Evolutionary conservation across 2,329 filamentous ascomycete species (phyloP), one percentile per base, ranked within the genome.

Genomic region (Hyphodiscus sp.): DNA sequence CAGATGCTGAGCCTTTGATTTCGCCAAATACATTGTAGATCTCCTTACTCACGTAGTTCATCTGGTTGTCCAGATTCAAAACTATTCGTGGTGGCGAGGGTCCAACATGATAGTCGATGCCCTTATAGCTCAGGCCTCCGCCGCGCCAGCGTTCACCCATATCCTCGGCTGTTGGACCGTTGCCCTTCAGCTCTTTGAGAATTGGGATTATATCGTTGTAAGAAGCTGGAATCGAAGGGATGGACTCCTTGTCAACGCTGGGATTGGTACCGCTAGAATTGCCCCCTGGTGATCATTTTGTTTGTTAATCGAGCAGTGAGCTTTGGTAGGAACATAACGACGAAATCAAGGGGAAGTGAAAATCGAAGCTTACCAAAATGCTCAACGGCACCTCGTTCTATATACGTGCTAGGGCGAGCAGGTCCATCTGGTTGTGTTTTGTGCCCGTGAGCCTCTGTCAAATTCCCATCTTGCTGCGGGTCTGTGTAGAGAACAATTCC

Each of bases 21-120:
- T 91, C 76, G 30, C 91, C 91, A 59, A 96, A 91, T 1, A 91
- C 88, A 65, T 96, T 87, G 89, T 89, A 95, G 51, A 91, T 75
- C 2, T 87, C 85, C 0, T 86, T 91, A 1, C 79, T 91, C 15
- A 19, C 47, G 20, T 46, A 47, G n/a, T 49, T 49, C 58, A 54
- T 55, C 29, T 50, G 13, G 33, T 29, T 81, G 80, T 65, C 92
- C 91, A 41, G 87, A 80, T 71, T 92, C 87, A 64, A 88, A 74
- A 64, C 90, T 94, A 64, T 77, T 75, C 44, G 23, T 26, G 23
- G 23, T 26, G 23, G 23, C 23, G 23, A 26, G 8, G 23, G 23
- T 4, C 23, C 23, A 26, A 26, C 8, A 8, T 26, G 23, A 26
- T 26, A 26, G 3, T 26, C 23, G 23, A 26, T 8, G 23, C 23